A percentile compares a stretch with the other conserved stretches of the same genome.
Evolutionary conservation across 2,329 filamentous ascomycete genomes (phyloP).

Genomic region (Claviceps purpurea): DNA sequence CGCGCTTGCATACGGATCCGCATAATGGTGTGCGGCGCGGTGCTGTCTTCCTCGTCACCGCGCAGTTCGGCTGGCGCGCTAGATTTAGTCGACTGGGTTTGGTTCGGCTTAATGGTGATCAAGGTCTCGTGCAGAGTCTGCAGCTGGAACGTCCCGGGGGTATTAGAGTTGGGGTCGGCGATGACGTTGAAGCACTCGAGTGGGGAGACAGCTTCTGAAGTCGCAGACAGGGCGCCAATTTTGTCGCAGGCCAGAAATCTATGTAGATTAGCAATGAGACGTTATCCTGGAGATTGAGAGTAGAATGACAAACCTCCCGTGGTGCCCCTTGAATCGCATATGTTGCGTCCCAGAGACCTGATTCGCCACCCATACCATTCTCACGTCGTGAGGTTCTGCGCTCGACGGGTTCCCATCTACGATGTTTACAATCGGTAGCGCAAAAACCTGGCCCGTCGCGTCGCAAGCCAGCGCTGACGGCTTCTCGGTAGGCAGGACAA

Average conservation of each 20-base stretch:
- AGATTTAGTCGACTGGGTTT: conserved; percentile 27
- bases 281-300: no score
- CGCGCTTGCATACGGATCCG: conserved; percentile 87
- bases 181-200: conserved; percentile 71
- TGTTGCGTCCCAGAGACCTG: conserved; percentile 68
- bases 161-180: conserved; percentile 30
- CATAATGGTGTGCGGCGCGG: conserved; percentile 57
- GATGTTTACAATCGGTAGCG: conserved; percentile 72
- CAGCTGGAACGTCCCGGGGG: conserved; percentile 58
- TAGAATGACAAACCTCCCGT: conserved; percentile 45
- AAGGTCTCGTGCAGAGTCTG: conserved; percentile 63
- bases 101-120: conserved; percentile 45
- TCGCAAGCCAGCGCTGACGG: conserved; percentile 74
- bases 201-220: conserved; percentile 66
- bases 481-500: conserved; percentile 65
- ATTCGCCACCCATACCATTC: conserved; percentile 90
- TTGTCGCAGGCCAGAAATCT: conserved; percentile 82
- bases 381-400: conserved; percentile 87
- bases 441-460: conserved; percentile 73
- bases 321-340: conserved; percentile 78
- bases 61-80: conserved; percentile 50
- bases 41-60: conserved; percentile 53
- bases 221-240: conserved; percentile 64
- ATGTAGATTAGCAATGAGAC: neutral
- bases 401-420: conserved; percentile 70